Evolutionary conservation across 2,329 filamentous ascomycete genomes (phyloP).

Genomic region (Scedosporium minutisporum): DNA sequence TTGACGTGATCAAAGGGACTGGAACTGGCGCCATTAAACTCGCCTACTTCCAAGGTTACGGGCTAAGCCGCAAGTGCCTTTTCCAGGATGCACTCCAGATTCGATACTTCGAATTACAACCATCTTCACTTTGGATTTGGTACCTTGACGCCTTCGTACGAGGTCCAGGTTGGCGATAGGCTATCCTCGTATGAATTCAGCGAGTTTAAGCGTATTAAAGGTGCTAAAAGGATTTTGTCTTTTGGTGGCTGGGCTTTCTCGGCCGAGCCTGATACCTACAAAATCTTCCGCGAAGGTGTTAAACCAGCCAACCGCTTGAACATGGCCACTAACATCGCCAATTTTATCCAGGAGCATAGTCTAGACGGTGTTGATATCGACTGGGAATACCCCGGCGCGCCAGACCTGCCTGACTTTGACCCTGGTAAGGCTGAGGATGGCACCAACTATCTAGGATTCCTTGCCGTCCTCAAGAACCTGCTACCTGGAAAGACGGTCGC

Average conservation of each 20-base stretch:
- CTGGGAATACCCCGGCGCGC: slow-evolving; percentile 32
- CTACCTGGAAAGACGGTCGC: slow-evolving; percentile 19
- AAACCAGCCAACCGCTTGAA: slow-evolving; percentile 13
- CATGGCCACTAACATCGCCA: slow-evolving; percentile 20
- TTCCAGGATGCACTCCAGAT: slow-evolving; percentile 17
- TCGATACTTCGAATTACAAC: slow-evolving; percentile 14
- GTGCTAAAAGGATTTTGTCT: slow-evolving; percentile 23
- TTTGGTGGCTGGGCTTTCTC: slow-evolving; percentile 26
- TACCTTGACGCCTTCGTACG: slow-evolving; percentile 12
- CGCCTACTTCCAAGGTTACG: slow-evolving; percentile 25
- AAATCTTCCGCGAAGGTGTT: slow-evolving; percentile 18
- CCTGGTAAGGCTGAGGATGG: slow-evolving; percentile 16
- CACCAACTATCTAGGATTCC: slow-evolving; percentile 20
- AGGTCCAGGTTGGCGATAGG: slow-evolving; percentile 11
- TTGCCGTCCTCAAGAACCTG: slow-evolving; percentile 13
- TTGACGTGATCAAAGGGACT: slow-evolving; percentile 17
- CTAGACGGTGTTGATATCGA: slow-evolving; percentile 32
- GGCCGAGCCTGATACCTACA: slow-evolving; percentile 15
- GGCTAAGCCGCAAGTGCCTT: slow-evolving; percentile 18
- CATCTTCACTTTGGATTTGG: slow-evolving; percentile 25
- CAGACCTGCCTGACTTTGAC: not conserved
- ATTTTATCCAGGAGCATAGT: slow-evolving; percentile 20
- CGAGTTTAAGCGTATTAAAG: slow-evolving; percentile 17
- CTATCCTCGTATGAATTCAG: slow-evolving; percentile 17
- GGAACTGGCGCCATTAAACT: slow-evolving; percentile 16